phyloP scores from a whole-genome alignment of 306 rosid species.

The Corylus avellana region DNA sequence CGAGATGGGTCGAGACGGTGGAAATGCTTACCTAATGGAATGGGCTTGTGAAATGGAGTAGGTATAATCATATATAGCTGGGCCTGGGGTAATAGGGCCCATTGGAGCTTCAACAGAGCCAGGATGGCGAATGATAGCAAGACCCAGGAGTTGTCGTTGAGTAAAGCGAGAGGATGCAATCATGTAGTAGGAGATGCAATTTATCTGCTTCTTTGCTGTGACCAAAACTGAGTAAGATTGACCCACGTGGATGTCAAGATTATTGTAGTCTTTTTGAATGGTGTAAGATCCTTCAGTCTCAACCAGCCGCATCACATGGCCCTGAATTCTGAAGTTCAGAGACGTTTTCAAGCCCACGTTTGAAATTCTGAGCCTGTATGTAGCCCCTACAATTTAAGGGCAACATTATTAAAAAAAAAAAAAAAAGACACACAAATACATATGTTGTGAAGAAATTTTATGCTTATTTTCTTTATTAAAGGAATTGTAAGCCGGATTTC shows the following conservation, averaged over 20 bases:
- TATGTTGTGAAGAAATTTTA: too few species aligned
- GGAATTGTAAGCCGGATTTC: not conserved
- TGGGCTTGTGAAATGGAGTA: conserved; percentile 4
- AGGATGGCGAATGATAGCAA: conserved; percentile 7
- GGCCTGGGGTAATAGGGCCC: conserved; percentile 13
- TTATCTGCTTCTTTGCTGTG: not conserved
- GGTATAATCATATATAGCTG: not conserved
- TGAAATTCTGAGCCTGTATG: conserved; percentile 17
- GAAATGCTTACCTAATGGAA: not conserved
- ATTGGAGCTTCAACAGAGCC: not conserved
- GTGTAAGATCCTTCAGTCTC: conserved; percentile 20
- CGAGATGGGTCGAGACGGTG: too few species aligned
- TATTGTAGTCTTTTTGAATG: not conserved
- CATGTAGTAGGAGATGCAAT: not conserved
- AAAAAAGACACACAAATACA: too few species aligned
- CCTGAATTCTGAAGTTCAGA: conserved; percentile 9
- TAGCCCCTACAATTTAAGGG: conserved; percentile 2
- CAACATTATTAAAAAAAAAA: not conserved
- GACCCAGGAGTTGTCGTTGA: not conserved
- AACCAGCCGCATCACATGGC: not conserved
- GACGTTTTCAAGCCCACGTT: conserved; percentile 14
- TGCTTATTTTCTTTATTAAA: not conserved
- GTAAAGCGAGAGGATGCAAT: conserved; percentile 10
- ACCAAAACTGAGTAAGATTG: conserved; percentile 1
- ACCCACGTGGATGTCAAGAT: conserved; percentile 14